Evolutionary conservation across 768 basidiomycete genomes (phyloP).

Genomic region (Leccinum rimulosum): DNA sequence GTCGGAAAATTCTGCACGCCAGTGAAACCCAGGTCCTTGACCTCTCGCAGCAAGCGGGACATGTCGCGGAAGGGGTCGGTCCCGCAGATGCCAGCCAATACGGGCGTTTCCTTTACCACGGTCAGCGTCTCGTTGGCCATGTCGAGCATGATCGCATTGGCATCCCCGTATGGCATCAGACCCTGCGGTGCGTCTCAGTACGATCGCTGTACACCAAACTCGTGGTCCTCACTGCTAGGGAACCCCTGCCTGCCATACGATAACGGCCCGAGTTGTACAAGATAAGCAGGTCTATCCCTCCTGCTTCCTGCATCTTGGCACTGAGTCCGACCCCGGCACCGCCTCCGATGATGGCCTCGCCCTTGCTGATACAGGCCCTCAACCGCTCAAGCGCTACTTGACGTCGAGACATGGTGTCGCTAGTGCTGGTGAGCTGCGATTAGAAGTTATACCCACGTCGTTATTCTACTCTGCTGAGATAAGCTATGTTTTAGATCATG

Average conservation of each 20-base stretch:
- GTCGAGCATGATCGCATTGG: constrained; percentile 28
- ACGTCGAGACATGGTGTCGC: constrained; percentile 17
- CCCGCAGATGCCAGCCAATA: constrained; percentile 28
- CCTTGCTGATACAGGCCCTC: constrained; percentile 15
- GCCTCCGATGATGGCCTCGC: constrained; percentile 25
- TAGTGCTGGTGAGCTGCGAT: not conserved
- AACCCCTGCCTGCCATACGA: constrained; percentile 32
- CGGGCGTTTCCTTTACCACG: constrained; percentile 26
- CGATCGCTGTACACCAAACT: not conserved
- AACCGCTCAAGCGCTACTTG: constrained; percentile 13
- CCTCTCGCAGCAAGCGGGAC: constrained; percentile 19
- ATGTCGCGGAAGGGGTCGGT: constrained; percentile 31
- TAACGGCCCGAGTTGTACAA: constrained; percentile 32
- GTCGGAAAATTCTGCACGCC: constrained; percentile 32
- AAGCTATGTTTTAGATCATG: not conserved
- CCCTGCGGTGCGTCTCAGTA: constrained; percentile 11
- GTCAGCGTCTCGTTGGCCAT: constrained; percentile 30
- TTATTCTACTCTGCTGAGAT: constrained; percentile 15
- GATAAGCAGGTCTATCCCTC: constrained; percentile 29
- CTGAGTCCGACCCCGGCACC: constrained; percentile 28
- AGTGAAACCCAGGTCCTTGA: constrained; percentile 26
- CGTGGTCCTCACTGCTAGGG: constrained; percentile 23
- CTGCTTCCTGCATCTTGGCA: constrained; percentile 30
- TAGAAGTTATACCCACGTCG: no score
- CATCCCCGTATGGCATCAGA: constrained; percentile 30